Evolutionary conservation across 2,329 filamentous ascomycete genomes (phyloP), one percentile per base, ranked within the genome.

Genomic region (Trichoderma koningii): DNA sequence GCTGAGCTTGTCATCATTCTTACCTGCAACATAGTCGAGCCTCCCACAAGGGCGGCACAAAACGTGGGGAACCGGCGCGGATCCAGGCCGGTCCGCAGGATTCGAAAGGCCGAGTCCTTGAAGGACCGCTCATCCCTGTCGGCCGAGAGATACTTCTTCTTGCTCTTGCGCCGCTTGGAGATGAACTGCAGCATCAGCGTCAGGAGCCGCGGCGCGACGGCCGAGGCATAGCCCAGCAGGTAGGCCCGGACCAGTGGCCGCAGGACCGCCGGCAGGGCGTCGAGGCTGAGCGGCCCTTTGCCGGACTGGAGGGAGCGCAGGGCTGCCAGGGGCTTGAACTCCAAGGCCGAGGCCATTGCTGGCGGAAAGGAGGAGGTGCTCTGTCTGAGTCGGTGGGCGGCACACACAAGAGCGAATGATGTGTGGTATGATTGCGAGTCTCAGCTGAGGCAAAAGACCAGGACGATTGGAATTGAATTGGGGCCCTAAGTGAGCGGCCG

Each of bases 11-110:
- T 5, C 14, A 57, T 62, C 52, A 44, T 53, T 71, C 79, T 70
- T 76, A 84, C 85, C 79, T 87, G 81, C n/a, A 88, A 72, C n/a
- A 88, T 72, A 26, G 85, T 86, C 68, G 82, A 83, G 45, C 86
- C 85, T 41, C 86, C 87, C 45, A 85, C 82, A 10, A 89, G 75
- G 7, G 81, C 78, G 7, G 85, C 86, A 72, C 86, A 89, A 71
- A 89, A 89, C 4, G 85, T 79, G 50, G 87, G 85, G 70, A 89
- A 89, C 9, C 85, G 80, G 66, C 82, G 81, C 63, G 78, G 76
- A 51, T 85, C 83, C 17, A 88, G 75, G 3, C 84, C 85, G 7
- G 79, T 79, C 47, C 75, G 76, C 41, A 88, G 72, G 64, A 86
- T 82, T 41, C 72, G 69, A n/a, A 71, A 67, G 6, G 72, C 72